Evolutionary conservation across 495 filamentous ascomycete genomes (phyloP), one percentile per base, ranked within the genome.

Genomic region (Podospora bellae-mahoneyi): DNA sequence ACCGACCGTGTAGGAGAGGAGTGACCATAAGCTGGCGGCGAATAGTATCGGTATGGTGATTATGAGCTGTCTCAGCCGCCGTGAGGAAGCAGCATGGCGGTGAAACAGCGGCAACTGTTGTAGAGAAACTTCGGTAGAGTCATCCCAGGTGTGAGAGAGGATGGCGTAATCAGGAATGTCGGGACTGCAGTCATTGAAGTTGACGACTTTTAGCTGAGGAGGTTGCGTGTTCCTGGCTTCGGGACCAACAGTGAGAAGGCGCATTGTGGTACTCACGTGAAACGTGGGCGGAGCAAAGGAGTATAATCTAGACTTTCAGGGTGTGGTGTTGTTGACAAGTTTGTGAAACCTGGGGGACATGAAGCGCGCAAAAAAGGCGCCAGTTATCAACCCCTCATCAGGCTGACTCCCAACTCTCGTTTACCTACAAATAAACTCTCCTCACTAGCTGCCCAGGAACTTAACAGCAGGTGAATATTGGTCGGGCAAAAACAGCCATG

Each of bases 81-180:
- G 39, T 1, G 39, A 48, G 15, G 2, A 48, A 2, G 58, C 30
- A 4, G 28, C 9, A n/a, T 59, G 5, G 7, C 18, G 56, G 26
- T 18, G 7, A 3, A 59, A 27, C 16, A 59, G 56, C 19, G 4
- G 15, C 6, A 72, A 64, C 13, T 69, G 64, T 0, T 56, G 28
- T 27, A 64, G 60, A 4, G 54, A 53, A 19, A 71, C 65, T 57
- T 74, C 73, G 10, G 67, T 10, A 48, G 39, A 66, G 1, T 64
- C 62, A 16, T 64, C 68, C 73, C 71, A 75, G 0, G 71, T 69
- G 32, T 71, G 71, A 0, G 71, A 75, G 1, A 73, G 27, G 6
- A 73, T 75, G 16, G 64, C 69, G 28, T 75, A 72, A 1, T 30
- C 5, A 13, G 27, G 53, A 15, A 28, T 39, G 4, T 32, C 30